A percentile compares a stretch with the other conserved stretches of the same genome.
Evolutionary conservation across 257 asterid species (phyloP).

Genomic region (Cinchona pubescens): DNA sequence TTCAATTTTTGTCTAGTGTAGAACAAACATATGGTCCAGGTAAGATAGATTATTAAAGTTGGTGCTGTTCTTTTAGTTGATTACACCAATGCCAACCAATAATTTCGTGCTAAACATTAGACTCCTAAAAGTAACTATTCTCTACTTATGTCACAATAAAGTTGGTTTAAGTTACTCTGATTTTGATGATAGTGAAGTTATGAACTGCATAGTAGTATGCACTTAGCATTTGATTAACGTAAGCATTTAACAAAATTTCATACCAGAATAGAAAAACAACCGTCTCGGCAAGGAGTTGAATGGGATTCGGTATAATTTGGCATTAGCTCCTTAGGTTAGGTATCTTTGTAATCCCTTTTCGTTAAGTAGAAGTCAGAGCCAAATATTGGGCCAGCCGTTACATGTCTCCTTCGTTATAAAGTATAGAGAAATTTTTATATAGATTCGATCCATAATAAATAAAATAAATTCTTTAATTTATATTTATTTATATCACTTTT

Average conservation of each 20-base stretch:
- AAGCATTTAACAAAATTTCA: background rate
- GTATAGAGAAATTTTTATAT: too few species aligned
- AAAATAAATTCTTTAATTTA: too few species aligned
- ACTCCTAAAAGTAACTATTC: background rate
- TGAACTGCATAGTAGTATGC: background rate
- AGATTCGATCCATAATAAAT: too few species aligned
- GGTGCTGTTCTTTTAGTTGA: background rate
- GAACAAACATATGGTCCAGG: slow-evolving; percentile 5
- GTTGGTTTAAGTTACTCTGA: background rate
- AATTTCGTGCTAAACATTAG: background rate
- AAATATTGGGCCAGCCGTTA: background rate
- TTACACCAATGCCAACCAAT: background rate
- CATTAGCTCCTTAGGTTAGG: background rate
- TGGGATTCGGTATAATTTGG: background rate
- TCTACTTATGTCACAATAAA: background rate
- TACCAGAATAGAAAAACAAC: background rate
- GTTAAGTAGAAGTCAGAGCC: background rate
- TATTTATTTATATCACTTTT: too few species aligned
- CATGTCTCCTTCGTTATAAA: background rate
- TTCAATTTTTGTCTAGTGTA: background rate
- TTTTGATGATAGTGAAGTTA: too few species aligned
- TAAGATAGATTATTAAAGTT: background rate
- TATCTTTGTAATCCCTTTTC: background rate
- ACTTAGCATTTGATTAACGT: background rate
- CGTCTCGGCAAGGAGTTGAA: too few species aligned